Evolutionary conservation across 495 filamentous ascomycete species (phyloP).

Genomic region (Penicillium arizonense): DNA sequence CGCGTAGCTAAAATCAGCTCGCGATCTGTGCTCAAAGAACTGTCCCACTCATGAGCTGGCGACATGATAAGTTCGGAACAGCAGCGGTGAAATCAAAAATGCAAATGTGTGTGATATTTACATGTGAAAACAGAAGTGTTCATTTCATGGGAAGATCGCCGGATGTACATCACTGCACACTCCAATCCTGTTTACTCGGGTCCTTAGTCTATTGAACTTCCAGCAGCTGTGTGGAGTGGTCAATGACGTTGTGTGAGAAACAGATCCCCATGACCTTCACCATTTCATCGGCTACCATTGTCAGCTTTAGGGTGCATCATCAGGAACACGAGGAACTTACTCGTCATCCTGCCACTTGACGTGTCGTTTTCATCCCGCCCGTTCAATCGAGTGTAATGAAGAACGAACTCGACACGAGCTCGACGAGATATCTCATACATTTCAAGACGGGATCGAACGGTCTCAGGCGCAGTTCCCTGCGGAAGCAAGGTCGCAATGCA

Average conservation of each 20-base stretch:
- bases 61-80: too few species aligned
- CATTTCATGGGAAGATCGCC: too few species aligned
- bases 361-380: constrained; percentile 10
- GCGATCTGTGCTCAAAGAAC: too few species aligned
- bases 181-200: too few species aligned
- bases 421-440: constrained; percentile 53
- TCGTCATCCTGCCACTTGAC: constrained; percentile 1
- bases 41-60: too few species aligned
- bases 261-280: constrained; percentile 14
- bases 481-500: constrained; percentile 53
- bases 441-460: constrained; percentile 46
- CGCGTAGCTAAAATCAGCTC: too few species aligned
- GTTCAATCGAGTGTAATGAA: constrained; percentile 12
- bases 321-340: background rate
- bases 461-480: constrained; percentile 29
- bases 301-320: background rate
- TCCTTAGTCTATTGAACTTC: background rate
- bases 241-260: constrained; percentile 14
- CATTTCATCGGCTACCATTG: constrained; percentile 12
- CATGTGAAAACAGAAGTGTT: too few species aligned
- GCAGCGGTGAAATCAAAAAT: too few species aligned
- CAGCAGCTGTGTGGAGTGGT: constrained; percentile 7
- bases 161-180: too few species aligned
- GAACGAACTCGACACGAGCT: constrained; percentile 19
- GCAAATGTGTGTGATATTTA: too few species aligned